Evolutionary conservation across 495 filamentous ascomycete genomes (phyloP), one percentile per base, ranked within the genome.

Genomic region (Pyrenopolyporus hunteri): DNA sequence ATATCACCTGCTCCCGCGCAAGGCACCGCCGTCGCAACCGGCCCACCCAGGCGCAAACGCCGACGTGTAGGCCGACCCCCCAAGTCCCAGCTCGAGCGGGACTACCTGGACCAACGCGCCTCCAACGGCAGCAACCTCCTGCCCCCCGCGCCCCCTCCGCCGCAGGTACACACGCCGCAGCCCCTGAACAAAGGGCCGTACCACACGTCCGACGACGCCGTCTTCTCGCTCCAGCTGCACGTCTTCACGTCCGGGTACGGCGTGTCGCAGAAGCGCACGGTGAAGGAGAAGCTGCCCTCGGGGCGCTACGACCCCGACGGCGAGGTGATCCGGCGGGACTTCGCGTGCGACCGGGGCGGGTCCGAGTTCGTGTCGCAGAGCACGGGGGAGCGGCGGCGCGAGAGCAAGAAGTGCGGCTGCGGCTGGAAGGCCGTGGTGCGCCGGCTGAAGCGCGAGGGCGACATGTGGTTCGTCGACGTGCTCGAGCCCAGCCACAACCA

Each of bases 181-280:
- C 92, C 87, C 2, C 88, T 96, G 74, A 85, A 85, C 54, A 78
- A 90, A 13, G 80, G 94, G 8, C 89, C 80, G 1, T 70, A 70
- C 59, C 32, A 36, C 14, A 64, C 68, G 0, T 17, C 67, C 22
- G 62, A 68, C 2, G 68, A 70, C 26, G 68, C 68, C 7, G 60
- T 62, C 29, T 70, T 68, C 62, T 52, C 58, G 14, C 47, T 70
- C 6, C 68, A 70, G 36, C 52, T 66, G 7, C 62, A 68, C 56
- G 68, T 70, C 2, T 70, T 70, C 28, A 66, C 58, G 4, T 68
- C 68, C 19, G 68, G 68, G 22, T 70, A 68, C 47, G 68, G 68
- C 4, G 68, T 70, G 3, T 70, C 68, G 29, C 68, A 70, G 25
- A 68, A 70, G 52, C 68, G 68, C 6, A 70, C 68, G 4, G 65